Evolutionary conservation across 2,329 filamentous ascomycete species (phyloP).

Genomic region (Alternaria hordeiaustralica): DNA sequence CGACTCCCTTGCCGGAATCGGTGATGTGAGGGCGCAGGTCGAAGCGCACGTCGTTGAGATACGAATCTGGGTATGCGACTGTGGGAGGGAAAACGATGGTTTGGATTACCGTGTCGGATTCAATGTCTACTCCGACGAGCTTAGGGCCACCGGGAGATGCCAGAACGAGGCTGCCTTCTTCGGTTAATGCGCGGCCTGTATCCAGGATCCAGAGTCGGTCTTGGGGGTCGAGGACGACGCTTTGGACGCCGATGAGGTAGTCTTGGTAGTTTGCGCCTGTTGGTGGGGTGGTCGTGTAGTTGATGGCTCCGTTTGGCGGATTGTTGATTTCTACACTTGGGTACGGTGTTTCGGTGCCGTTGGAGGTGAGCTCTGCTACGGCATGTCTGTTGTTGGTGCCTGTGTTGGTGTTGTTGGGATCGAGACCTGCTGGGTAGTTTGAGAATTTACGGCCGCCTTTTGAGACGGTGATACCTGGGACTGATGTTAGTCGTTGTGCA

Average conservation of each 20-base stretch:
- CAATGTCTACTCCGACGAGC: slow-evolving; percentile 57
- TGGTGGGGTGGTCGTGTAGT: slow-evolving; percentile 57
- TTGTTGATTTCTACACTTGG: slow-evolving; percentile 55
- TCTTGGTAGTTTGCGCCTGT: slow-evolving; percentile 56
- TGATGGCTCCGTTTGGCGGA: slow-evolving; percentile 59
- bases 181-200: slow-evolving; percentile 55
- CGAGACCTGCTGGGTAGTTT: slow-evolving; percentile 59
- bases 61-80: slow-evolving; percentile 57
- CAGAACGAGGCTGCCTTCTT: slow-evolving; percentile 53
- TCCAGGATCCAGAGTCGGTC: slow-evolving; percentile 63
- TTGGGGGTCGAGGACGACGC: slow-evolving; percentile 58
- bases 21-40: slow-evolving; percentile 55
- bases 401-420: slow-evolving; percentile 55
- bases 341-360: slow-evolving; percentile 54
- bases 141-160: slow-evolving; percentile 59
- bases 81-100: slow-evolving; percentile 59
- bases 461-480: slow-evolving; percentile 58
- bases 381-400: slow-evolving; percentile 54
- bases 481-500: not conserved
- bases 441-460: slow-evolving; percentile 59
- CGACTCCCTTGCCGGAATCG: slow-evolving; percentile 54
- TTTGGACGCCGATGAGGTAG: slow-evolving; percentile 60
- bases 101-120: slow-evolving; percentile 54
- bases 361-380: slow-evolving; percentile 55
- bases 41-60: slow-evolving; percentile 63